Conservation (phyloP, 192 early-diverging fungal species). For the Anaeromyces robustus region DNA sequence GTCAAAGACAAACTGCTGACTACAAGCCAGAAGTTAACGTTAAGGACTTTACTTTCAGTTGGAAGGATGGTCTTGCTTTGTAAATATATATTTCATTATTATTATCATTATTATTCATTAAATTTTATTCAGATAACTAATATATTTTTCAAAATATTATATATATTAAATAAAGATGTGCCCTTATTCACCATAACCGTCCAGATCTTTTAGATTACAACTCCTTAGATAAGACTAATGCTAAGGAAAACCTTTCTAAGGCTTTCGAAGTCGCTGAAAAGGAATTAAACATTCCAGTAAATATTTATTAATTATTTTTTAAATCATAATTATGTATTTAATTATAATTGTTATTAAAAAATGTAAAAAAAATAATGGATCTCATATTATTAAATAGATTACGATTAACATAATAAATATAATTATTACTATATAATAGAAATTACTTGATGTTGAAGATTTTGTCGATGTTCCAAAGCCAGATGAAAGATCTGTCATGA, state of each 20-base stretch:
- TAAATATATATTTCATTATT: slow-evolving; percentile 13
- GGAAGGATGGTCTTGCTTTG: slow-evolving; percentile 81
- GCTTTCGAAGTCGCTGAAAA: slow-evolving; percentile 90
- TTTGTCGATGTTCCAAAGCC: slow-evolving; percentile 80
- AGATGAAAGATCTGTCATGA: slow-evolving; percentile 94
- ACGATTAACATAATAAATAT: too few relatives aligned
- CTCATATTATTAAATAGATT: too few relatives aligned
- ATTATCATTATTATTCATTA: too few relatives aligned
- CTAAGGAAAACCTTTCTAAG: slow-evolving; percentile 59
- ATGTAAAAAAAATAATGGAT: too few relatives aligned
- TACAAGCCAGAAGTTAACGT: slow-evolving; percentile 74
- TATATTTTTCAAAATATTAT: background rate
- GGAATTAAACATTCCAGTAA: slow-evolving; percentile 69
- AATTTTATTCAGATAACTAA: background rate
- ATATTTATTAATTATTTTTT: background rate
- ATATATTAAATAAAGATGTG: slow-evolving; percentile 39
- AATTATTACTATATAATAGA: slow-evolving; percentile 9
- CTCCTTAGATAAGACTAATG: slow-evolving; percentile 53
- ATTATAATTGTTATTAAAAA: too few relatives aligned
- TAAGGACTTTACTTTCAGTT: slow-evolving; percentile 88
- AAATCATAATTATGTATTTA: too few relatives aligned
- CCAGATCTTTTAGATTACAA: slow-evolving; percentile 88
- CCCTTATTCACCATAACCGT: slow-evolving; percentile 89
- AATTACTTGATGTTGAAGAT: slow-evolving; percentile 91
- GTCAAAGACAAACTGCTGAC: slow-evolving; percentile 83